phyloP scores from a whole-genome alignment of 495 filamentous ascomycete genomes.

The Talaromyces proteolyticus region DNA sequence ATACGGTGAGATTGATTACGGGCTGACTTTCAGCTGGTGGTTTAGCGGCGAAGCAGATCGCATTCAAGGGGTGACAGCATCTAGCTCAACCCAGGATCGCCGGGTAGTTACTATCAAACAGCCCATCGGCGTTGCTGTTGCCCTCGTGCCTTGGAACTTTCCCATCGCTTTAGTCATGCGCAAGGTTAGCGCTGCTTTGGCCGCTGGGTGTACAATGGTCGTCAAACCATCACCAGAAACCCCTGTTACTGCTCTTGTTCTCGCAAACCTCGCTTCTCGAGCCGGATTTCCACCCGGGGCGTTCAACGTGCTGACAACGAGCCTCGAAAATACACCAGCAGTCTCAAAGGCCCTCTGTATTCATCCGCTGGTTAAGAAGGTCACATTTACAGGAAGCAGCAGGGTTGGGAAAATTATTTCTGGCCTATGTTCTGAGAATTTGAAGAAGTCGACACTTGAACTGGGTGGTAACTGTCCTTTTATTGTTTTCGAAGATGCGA shows the following conservation, averaged over 20 bases:
- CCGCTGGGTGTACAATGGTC: conserved; percentile 57
- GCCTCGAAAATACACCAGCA: conserved; percentile 43
- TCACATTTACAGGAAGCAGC: conserved; percentile 61
- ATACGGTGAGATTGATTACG: conserved; percentile 41
- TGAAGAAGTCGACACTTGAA: conserved; percentile 62
- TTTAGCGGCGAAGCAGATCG: conserved; percentile 45
- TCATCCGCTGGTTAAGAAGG: conserved; percentile 50
- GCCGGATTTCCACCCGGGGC: conserved; percentile 51
- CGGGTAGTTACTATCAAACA: conserved; percentile 42
- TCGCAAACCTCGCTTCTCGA: neutral
- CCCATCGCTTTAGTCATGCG: conserved; percentile 51
- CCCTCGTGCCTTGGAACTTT: conserved; percentile 37
- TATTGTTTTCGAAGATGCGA: conserved; percentile 60
- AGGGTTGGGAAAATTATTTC: conserved; percentile 44
- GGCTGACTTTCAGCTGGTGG: conserved; percentile 42
- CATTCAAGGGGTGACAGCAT: conserved; percentile 30
- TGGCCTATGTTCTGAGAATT: conserved; percentile 36
- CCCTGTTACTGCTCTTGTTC: neutral
- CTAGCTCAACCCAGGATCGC: conserved; percentile 22
- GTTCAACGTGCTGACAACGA: conserved; percentile 53
- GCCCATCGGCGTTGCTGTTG: conserved; percentile 37
- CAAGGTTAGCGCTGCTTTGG: conserved; percentile 55
- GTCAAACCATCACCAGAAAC: neutral
- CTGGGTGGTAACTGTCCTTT: conserved; percentile 63
- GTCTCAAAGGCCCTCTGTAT: conserved; percentile 53